A percentile compares a stretch with the other conserved stretches of the same genome.
phyloP scores from a whole-genome alignment of 108 stramenopile species.

The Parietichytrium sp. region DNA sequence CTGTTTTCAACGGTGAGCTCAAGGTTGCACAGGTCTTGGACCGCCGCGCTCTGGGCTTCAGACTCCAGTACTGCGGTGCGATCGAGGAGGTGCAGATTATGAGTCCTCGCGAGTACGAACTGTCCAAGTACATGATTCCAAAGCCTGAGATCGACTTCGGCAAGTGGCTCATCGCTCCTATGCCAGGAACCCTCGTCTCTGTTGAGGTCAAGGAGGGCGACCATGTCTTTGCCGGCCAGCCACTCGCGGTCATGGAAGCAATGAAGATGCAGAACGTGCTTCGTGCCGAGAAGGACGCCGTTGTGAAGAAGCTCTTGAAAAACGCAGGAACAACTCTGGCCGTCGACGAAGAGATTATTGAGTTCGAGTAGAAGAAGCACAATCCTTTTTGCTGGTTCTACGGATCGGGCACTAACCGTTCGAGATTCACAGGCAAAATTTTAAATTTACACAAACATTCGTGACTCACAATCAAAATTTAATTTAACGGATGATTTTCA shows the following conservation, averaged over 20 bases:
- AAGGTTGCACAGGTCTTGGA: constrained; percentile 47
- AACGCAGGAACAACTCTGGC: constrained; percentile 68
- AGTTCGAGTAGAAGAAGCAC: constrained; percentile 70
- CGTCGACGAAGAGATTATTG: constrained; percentile 75
- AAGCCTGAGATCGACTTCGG: constrained; percentile 49
- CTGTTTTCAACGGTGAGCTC: constrained; percentile 38
- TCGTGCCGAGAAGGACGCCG: constrained; percentile 71
- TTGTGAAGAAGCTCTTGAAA: constrained; percentile 63
- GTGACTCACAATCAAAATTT: no score
- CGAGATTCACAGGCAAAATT: no score
- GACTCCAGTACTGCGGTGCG: constrained; percentile 67
- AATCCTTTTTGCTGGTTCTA: no score
- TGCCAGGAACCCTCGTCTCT: constrained; percentile 87
- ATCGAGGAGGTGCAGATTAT: constrained; percentile 68
- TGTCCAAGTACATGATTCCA: constrained; percentile 62
- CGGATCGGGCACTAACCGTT: no score
- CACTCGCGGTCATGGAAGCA: constrained; percentile 88
- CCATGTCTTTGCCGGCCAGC: constrained; percentile 82
- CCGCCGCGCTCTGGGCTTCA: background rate
- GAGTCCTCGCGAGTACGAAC: constrained; percentile 72
- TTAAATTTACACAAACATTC: no score
- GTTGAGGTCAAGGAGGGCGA: constrained; percentile 78
- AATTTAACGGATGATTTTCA: no score
- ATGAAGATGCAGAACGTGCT: constrained; percentile 99
- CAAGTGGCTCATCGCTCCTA: constrained; percentile 74